Evolutionary conservation across 306 rosid species (phyloP).

Genomic region (Medicago lupulina): DNA sequence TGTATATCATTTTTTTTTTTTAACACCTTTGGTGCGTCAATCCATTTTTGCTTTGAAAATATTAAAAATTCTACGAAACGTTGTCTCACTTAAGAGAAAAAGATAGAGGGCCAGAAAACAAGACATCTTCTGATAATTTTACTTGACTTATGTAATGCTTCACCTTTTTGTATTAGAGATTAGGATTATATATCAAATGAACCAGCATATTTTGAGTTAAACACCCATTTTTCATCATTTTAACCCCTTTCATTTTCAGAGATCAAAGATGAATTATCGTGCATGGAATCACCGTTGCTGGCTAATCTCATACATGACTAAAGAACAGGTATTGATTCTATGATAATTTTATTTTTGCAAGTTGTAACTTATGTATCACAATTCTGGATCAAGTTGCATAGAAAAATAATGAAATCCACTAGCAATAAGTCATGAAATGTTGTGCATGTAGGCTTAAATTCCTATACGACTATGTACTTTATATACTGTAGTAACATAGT

Average conservation of each 20-base stretch:
- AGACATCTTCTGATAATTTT: slow-evolving; percentile 16
- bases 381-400: slow-evolving; percentile 12
- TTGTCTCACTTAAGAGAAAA: slow-evolving; percentile 11
- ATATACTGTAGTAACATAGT: background rate
- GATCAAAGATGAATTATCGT: slow-evolving; percentile 91
- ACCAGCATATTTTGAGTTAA: slow-evolving; percentile 27
- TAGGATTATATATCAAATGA: slow-evolving; percentile 22
- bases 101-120: background rate
- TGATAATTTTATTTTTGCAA: slow-evolving; percentile 1
- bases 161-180: slow-evolving; percentile 6
- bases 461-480: background rate
- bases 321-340: slow-evolving; percentile 60
- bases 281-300: slow-evolving; percentile 95
- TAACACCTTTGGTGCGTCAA: slow-evolving; percentile 8
- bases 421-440: background rate
- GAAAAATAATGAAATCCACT: background rate
- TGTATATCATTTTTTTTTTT: slow-evolving; percentile 1
- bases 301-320: slow-evolving; percentile 77
- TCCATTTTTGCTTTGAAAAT: slow-evolving; percentile 24
- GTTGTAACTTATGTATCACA: background rate
- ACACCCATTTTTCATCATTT: slow-evolving; percentile 27
- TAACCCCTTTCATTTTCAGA: slow-evolving; percentile 58
- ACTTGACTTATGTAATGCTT: slow-evolving; percentile 25
- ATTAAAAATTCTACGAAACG: slow-evolving; percentile 12
- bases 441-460: slow-evolving; percentile 1